Evolutionary conservation across 371 early-diverging fungal species (phyloP), one percentile per base, ranked within the genome.

Genomic region (Mortierella sp.): DNA sequence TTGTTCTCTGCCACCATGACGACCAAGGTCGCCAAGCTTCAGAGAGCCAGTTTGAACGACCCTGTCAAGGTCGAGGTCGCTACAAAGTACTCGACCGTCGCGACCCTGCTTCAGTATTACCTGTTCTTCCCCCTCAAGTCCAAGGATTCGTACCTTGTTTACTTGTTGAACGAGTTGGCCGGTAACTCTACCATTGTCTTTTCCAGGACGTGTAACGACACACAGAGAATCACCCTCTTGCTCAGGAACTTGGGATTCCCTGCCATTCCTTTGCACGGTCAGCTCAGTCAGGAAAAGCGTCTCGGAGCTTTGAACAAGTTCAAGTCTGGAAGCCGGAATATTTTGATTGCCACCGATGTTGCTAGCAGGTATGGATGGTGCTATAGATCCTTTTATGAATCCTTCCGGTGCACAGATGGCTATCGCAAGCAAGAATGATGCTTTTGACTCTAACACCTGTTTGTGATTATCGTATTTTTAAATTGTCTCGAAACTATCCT

Each of bases 1-100:
- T 87, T 99, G 74, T 99, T 99, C 89, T 98, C 98, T 19, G 99
- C 99, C 31, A 99, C 99, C 3, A 97, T 99, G 96, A 98, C 99
- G 0, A 97, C 96, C 76, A 96, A 97, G 86, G 98, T 99, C 4
- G 97, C 97, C 58, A 97, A 98, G 84, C 92, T 99, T 44, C 97
- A 97, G 85, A 92, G 97, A 42, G 97, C 98, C n/a, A 97, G 97
- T 88, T 94, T 99, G 77, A 90, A 91, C 45, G 95, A 96, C 68
- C 99, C 99, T 19, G 97, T 97, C 77, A 97, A 96, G 84, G 93
- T 99, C 26, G 96, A 98, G 87, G 97, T 98, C 11, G 94, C 96
- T 11, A 93, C 96, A 57, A 97, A 98, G 90, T 89, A 98, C 89
- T 96, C 97, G 44, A 98, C 98, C 0, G 98, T 99, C 42, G 91